Evolutionary conservation across 768 basidiomycete species (phyloP), one percentile per base, ranked within the genome.

Genomic region (Podaxis sp.): DNA sequence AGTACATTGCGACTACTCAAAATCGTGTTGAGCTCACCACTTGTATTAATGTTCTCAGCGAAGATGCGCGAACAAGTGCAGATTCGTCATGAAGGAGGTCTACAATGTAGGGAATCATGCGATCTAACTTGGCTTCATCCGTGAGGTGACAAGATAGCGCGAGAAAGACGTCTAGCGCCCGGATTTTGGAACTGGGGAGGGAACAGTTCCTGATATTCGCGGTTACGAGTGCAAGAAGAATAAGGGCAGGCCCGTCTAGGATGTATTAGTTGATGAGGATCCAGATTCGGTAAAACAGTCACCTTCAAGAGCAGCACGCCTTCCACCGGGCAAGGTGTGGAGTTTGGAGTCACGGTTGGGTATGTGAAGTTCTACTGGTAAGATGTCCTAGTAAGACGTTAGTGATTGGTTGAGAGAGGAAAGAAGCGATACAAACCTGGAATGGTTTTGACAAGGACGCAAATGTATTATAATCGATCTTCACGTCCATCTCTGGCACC

Each of bases 51-150:
- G 89, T 90, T 63, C 91, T 80, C 57, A 95, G 67, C 1, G 92
- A 89, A 0, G 88, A 87, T 0, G 86, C 82, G n/a, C 96, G 86
- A 2, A 99, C 96, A 7, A 86, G 74, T 0, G 94, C 86, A 1
- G 86, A 83, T 20, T 96, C 95, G 68, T 99, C 96, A 64, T 90
- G 87, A 20, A 97, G 74, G 4, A 98, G 79, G 41, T 95, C 93
- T 1, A 98, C 88, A 28, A 96, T 84, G 67, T 95, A 98, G 0
- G 97, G 97, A 2, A 96, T 82, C 78, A 97, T 86, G 1, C 96
- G 86, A 71, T 99, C 97, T 56, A 98, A 77, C 72, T 96, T 96
- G 2, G 95, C 94, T 73, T 98, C 97, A 69, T 99, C 97, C 0
- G 93, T 93, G 38, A 99, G 79, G 67, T 91, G 90, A 11, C 84